Conservation (phyloP, 345 rosid species). For the Lepidium didymum region DNA sequence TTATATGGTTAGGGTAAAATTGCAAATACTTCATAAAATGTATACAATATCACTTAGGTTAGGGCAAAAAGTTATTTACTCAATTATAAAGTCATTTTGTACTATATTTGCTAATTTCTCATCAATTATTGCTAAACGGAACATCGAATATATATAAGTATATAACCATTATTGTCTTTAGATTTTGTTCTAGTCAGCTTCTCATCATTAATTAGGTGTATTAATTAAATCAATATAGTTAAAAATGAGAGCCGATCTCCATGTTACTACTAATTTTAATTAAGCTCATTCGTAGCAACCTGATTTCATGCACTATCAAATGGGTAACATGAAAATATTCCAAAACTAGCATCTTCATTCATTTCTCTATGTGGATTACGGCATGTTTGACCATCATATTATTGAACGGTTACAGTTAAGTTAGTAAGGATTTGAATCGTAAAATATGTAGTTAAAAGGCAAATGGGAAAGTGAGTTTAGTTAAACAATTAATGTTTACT, state of each 20-base stretch:
- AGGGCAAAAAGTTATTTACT: too few relatives aligned
- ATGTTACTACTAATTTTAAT: slow-evolving; percentile 16
- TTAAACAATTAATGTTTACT: too few relatives aligned
- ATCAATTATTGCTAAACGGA: slow-evolving; percentile 4
- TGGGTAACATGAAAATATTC: slow-evolving; percentile 5
- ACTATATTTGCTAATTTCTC: background rate
- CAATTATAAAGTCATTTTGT: too few relatives aligned
- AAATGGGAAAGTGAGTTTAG: too few relatives aligned
- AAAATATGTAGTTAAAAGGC: background rate
- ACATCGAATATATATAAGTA: background rate
- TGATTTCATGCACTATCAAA: background rate
- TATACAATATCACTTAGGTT: too few relatives aligned
- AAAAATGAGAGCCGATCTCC: background rate
- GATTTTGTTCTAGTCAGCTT: slow-evolving; percentile 3
- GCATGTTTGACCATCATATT: slow-evolving; percentile 1
- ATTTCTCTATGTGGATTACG: background rate
- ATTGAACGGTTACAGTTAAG: background rate
- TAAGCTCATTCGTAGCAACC: background rate
- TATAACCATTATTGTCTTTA: background rate
- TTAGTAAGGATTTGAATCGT: background rate
- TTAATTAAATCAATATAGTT: background rate
- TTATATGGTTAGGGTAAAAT: too few relatives aligned
- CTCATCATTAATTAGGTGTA: background rate
- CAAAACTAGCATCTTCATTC: background rate
- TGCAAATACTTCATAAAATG: too few relatives aligned